Base-by-base conservation (phyloP, 495 filamentous ascomycete species). In the Polyplosphaeria fusca region DNA sequence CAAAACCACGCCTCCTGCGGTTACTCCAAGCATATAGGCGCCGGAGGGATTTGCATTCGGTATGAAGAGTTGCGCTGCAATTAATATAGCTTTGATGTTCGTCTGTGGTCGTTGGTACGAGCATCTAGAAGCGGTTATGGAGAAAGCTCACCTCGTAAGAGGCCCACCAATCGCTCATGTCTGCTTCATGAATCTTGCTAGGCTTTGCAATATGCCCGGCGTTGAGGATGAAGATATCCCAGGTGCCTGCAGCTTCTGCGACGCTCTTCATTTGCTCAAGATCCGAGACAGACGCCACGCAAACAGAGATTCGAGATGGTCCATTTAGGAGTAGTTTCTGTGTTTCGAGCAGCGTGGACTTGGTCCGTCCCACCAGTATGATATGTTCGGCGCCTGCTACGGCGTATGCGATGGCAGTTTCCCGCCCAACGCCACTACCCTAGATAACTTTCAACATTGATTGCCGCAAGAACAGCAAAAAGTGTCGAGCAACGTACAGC, bases 31-130 rank as follows among this genome's bases (percentile, higher is more conserved):
- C 16, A 77, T 45, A 12, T 65, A 52, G 0, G 77, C 69, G 81
- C 20, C 20, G 7, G 47, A 5, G 2, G 57, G 47, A 37, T 65
- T 64, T 18, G 73, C 71, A 0, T 64, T 73, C 4, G 72, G 72
- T 4, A 73, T 55, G 59, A 79, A 76, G 0, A 60, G 63, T 47
- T 75, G 66, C 7, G 64, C 51, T 3, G 63, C 49, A 18, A 74
- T 62, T 39, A 77, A 49, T 24, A 62, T 66, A 5, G 68, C 65
- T 58, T 73, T 74, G 26, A 76, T 65, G 53, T 79, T 79, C 16
- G 60, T 70, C 70, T 74, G 40, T 35, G 14, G 14, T 35, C 7
- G 7, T 35, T 7, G 7, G 7, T 7, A 14, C 30, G 7, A 35
- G 7, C 7, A 7, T 35, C 30, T 7, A 35, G 7, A 14, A 7